Percentiles rank a stretch among this genome's conserved stretches.
phyloP scores from a whole-genome alignment of 805 yeast genomes.

The Barnettozyma sp. region DNA sequence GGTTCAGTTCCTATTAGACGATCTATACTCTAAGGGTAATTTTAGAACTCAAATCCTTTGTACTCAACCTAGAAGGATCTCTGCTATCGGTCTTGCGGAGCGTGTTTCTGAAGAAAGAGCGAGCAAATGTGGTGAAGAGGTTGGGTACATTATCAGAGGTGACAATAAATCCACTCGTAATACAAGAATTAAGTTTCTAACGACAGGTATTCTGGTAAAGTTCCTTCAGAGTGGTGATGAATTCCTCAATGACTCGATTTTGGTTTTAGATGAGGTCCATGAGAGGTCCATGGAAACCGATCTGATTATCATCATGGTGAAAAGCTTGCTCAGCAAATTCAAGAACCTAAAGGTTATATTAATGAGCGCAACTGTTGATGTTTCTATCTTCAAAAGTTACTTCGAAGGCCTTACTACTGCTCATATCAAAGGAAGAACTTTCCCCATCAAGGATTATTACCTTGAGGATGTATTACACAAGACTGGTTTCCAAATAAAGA shows the following conservation, averaged over 20 bases:
- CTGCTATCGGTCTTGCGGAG: conserved; percentile 91
- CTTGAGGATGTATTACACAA: conserved; percentile 57
- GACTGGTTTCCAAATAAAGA: conserved; percentile 48
- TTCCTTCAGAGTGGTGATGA: conserved; percentile 55
- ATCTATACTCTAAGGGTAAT: conserved; percentile 38
- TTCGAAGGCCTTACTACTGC: conserved; percentile 56
- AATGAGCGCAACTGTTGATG: conserved; percentile 93
- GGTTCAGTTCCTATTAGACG: conserved; percentile 82
- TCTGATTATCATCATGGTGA: conserved; percentile 69
- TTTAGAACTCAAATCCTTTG: conserved; percentile 62
- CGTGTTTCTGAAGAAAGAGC: conserved; percentile 81
- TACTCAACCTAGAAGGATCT: conserved; percentile 94
- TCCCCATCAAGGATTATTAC: conserved; percentile 75
- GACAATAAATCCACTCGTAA: conserved; percentile 55
- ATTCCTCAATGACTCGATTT: conserved; percentile 49
- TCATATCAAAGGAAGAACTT: conserved; percentile 90
- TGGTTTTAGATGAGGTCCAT: conserved; percentile 93
- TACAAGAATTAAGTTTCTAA: conserved; percentile 80
- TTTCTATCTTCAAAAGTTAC: conserved; percentile 56
- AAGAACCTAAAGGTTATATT: conserved; percentile 60
- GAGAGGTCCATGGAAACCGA: conserved; percentile 92
- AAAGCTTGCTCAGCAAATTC: conserved; percentile 41
- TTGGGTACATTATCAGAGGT: conserved; percentile 88
- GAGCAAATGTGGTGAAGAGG: conserved; percentile 56
- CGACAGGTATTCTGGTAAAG: conserved; percentile 86